A percentile compares a stretch with the other conserved stretches of the same genome.
These are phyloP conservation scores for Trichosporon asahii DNA, from an alignment of 1,284 basidiomycete genomes.

Conservation along the genomic window DNA sequence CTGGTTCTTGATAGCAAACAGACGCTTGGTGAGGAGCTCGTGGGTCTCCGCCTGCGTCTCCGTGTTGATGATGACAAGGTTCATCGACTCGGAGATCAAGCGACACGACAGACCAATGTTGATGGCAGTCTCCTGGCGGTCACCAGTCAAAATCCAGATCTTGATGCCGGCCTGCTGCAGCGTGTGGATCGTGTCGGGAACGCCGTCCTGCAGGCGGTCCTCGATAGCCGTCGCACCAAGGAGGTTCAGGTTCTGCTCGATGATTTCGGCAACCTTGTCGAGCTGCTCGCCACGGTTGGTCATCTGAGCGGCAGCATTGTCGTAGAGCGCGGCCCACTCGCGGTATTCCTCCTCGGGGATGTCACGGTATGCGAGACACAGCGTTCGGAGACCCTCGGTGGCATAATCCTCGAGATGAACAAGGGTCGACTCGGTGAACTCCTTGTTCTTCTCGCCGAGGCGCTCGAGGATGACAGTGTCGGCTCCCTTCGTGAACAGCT, in stretches of 20 bases:
- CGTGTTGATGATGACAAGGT: slow-evolving; percentile 93
- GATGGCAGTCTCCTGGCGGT: slow-evolving; percentile 98
- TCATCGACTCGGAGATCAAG: slow-evolving; percentile 97
- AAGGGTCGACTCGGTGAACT: slow-evolving; percentile 80
- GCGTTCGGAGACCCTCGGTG: slow-evolving; percentile 90
- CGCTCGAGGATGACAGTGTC: slow-evolving; percentile 95
- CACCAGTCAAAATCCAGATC: slow-evolving; percentile 97
- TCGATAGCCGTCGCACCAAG: slow-evolving; percentile 98
- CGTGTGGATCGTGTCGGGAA: slow-evolving; percentile 96
- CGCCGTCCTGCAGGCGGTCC: slow-evolving; percentile 97
- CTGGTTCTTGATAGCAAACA: slow-evolving; percentile 90
- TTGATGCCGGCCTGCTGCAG: slow-evolving; percentile 98
- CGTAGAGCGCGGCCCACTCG: slow-evolving; percentile 83
- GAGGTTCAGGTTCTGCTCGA: slow-evolving; percentile 88
- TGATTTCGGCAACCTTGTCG: slow-evolving; percentile 89
- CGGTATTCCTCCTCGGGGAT: slow-evolving; percentile 85
- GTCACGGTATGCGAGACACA: slow-evolving; percentile 93
- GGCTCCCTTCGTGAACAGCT: slow-evolving; percentile 94
- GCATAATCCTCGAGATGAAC: slow-evolving; percentile 96
- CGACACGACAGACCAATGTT: slow-evolving; percentile 98
- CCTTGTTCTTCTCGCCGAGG: slow-evolving; percentile 65
- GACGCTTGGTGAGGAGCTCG: slow-evolving; percentile 82
- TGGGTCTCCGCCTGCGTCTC: slow-evolving; percentile 75
- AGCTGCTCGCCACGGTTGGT: slow-evolving; percentile 89
- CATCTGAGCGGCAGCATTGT: slow-evolving; percentile 87